Percentiles rank a stretch among this genome's conserved stretches.
Evolutionary conservation across 768 basidiomycete genomes (phyloP).

Genomic region (Trametes maxima): DNA sequence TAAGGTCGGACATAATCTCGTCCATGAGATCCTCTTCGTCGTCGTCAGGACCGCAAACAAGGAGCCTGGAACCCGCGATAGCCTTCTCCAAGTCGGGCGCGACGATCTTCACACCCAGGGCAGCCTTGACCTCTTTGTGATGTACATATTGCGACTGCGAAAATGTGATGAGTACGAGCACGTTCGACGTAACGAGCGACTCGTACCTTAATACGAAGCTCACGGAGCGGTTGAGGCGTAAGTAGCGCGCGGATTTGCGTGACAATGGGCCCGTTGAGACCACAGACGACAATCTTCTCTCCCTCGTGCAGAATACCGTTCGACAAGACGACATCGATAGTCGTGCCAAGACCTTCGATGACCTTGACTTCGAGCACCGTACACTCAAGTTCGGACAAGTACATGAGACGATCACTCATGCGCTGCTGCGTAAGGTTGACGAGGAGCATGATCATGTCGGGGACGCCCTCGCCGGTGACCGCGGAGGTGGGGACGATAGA

Average conservation of each 20-base stretch:
- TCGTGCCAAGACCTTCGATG: conserved; percentile 96
- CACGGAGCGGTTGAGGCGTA: conserved; percentile 94
- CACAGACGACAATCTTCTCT: conserved; percentile 94
- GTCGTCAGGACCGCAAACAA: conserved; percentile 93
- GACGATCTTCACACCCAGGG: conserved; percentile 92
- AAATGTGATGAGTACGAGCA: conserved; percentile 9
- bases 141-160: conserved; percentile 91
- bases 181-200: not conserved
- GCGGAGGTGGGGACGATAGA: conserved; percentile 98
- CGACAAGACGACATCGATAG: conserved; percentile 94
- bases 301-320: conserved; percentile 93
- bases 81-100: conserved; percentile 97
- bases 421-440: conserved; percentile 97
- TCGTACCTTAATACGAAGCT: conserved; percentile 88
- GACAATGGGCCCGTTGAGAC: conserved; percentile 95
- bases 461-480: conserved; percentile 96
- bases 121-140: conserved; percentile 96
- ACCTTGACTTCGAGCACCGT: conserved; percentile 99
- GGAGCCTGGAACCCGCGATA: conserved; percentile 92
- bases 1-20: conserved; percentile 96
- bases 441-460: conserved; percentile 99
- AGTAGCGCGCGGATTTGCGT: conserved; percentile 92
- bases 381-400: conserved; percentile 94
- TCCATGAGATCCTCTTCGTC: conserved; percentile 95
- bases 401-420: conserved; percentile 98